These are phyloP conservation scores for Capsicum rhomboideum DNA, from an alignment of 257 asterid genomes.

Conservation along the genomic window DNA sequence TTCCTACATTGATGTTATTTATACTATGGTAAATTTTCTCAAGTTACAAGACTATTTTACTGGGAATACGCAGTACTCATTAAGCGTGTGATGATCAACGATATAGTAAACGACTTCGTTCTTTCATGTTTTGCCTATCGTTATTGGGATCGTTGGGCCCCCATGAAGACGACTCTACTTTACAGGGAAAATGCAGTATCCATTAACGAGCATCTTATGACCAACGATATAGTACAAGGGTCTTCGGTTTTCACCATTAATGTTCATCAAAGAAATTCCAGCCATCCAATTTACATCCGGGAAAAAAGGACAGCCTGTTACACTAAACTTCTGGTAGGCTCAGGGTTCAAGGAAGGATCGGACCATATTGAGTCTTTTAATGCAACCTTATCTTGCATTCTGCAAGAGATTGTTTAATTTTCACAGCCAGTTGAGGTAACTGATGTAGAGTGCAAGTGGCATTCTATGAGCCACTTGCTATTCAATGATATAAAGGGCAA, in stretches of 20 bases:
- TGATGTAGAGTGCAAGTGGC: neutral
- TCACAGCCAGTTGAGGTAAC: neutral
- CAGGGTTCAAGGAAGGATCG: too few relatives aligned
- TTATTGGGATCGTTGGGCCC: too few relatives aligned
- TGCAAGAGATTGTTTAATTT: too few relatives aligned
- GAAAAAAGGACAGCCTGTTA: too few relatives aligned
- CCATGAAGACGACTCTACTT: neutral
- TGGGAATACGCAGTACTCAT: neutral
- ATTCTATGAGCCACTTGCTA: neutral
- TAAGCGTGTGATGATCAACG: neutral
- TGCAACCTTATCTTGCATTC: too few relatives aligned
- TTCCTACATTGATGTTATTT: neutral
- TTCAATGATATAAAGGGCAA: slow-evolving; percentile 9
- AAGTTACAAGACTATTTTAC: neutral
- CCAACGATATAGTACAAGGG: too few relatives aligned
- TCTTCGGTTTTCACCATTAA: too few relatives aligned
- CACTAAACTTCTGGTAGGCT: too few relatives aligned
- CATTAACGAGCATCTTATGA: neutral
- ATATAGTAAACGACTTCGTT: neutral
- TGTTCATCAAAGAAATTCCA: too few relatives aligned
- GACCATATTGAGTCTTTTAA: too few relatives aligned
- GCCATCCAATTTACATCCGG: too few relatives aligned
- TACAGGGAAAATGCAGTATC: neutral
- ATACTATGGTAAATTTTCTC: neutral
- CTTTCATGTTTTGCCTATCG: neutral